phyloP scores from a whole-genome alignment of 345 rosid genomes.

The Chamaenerion angustifolium region DNA sequence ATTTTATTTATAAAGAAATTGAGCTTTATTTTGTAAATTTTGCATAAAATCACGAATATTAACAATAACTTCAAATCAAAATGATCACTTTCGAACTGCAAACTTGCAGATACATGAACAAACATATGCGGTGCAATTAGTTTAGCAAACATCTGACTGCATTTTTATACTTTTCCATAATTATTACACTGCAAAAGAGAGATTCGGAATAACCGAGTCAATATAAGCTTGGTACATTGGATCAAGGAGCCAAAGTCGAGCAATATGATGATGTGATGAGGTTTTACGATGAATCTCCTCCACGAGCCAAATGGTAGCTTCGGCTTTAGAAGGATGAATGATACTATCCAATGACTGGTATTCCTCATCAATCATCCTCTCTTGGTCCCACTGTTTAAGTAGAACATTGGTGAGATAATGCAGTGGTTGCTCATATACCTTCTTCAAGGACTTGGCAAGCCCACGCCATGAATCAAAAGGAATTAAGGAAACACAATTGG shows the following conservation, averaged over 20 bases:
- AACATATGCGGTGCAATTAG: too few species aligned
- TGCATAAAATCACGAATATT: too few species aligned
- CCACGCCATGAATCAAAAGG: conserved; percentile 73
- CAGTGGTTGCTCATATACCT: too few species aligned
- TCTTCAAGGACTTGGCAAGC: conserved; percentile 57
- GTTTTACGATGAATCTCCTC: conserved; percentile 68
- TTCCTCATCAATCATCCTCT: conserved; percentile 38
- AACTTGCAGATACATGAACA: too few species aligned
- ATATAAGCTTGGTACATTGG: conserved; percentile 39
- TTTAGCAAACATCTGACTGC: too few species aligned
- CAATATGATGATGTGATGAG: conserved; percentile 44
- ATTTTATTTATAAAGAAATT: too few species aligned
- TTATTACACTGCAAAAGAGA: too few species aligned
- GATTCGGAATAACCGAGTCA: conserved; percentile 19
- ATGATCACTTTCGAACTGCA: too few species aligned
- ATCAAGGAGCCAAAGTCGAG: conserved; percentile 54
- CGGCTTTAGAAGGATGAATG: conserved; percentile 62
- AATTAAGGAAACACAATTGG: conserved; percentile 50
- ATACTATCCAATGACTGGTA: conserved; percentile 34
- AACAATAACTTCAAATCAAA: too few species aligned
- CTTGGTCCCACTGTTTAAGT: conserved; percentile 59
- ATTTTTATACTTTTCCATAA: too few species aligned
- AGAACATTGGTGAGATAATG: too few species aligned
- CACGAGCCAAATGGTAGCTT: conserved; percentile 77
- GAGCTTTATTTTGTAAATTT: too few species aligned